Percentiles rank a stretch among this genome's conserved stretches.
These are phyloP conservation scores for Tirmania nivea DNA, from an alignment of 495 filamentous ascomycete species.

Conservation along the genomic window DNA sequence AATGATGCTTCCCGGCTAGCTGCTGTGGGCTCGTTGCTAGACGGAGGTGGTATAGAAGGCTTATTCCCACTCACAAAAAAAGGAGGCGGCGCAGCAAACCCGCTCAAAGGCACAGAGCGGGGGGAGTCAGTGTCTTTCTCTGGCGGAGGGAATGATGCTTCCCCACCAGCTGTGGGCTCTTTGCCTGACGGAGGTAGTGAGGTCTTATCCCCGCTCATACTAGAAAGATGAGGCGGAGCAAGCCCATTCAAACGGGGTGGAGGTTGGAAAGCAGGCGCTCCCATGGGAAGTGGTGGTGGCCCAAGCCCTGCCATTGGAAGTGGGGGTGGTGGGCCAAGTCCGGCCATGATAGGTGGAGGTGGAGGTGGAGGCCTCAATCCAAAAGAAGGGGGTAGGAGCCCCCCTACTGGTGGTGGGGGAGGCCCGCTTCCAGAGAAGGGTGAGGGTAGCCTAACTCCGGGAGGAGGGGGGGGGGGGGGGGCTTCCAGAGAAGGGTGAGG, in stretches of 20 bases:
- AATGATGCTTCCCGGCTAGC: too few relatives aligned
- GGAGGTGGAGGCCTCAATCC: neutral
- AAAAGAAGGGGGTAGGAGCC: neutral
- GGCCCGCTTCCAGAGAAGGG: neutral
- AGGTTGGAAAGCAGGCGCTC: neutral
- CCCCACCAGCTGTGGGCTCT: too few relatives aligned
- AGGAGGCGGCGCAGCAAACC: too few relatives aligned
- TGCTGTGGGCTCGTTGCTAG: too few relatives aligned
- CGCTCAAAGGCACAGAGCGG: too few relatives aligned
- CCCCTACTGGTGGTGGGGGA: neutral
- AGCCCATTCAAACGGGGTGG: neutral
- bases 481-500: neutral
- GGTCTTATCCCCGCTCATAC: neutral
- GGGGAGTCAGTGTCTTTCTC: too few relatives aligned
- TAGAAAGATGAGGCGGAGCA: neutral
- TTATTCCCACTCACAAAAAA: too few relatives aligned
- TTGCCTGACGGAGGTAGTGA: neutral
- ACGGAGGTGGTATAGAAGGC: too few relatives aligned
- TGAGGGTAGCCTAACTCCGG: neutral
- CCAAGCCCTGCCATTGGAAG: neutral
- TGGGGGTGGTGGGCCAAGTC: neutral
- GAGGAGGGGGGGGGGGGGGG: neutral
- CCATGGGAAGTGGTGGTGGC: neutral
- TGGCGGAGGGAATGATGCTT: too few relatives aligned
- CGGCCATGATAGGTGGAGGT: neutral